Conservation (phyloP, 2,329 filamentous ascomycete species). For the Elsinoe australis region DNA sequence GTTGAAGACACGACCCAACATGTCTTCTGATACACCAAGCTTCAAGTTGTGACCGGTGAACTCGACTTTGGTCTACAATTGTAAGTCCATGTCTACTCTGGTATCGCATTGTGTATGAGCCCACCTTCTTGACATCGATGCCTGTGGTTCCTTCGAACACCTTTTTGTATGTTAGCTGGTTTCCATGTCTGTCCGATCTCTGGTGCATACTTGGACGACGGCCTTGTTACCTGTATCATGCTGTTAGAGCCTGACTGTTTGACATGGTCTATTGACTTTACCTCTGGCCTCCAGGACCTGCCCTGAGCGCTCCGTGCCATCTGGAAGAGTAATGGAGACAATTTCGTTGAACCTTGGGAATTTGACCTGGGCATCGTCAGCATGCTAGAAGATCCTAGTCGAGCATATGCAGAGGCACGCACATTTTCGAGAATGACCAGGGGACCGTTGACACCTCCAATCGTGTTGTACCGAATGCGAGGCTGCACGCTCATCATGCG, state of each 20-base stretch:
- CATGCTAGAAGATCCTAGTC: constrained; percentile 23
- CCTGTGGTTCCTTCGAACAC: constrained; percentile 96
- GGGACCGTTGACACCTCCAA: constrained; percentile 94
- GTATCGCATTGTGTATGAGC: constrained; percentile 3
- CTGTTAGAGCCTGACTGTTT: background rate
- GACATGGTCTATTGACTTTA: constrained; percentile 36
- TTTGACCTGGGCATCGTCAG: constrained; percentile 63
- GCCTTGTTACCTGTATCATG: constrained; percentile 69
- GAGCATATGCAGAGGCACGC: constrained; percentile 32
- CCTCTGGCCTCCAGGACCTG: constrained; percentile 97
- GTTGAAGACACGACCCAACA: constrained; percentile 98
- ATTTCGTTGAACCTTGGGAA: constrained; percentile 97
- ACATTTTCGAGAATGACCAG: constrained; percentile 97
- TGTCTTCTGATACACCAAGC: constrained; percentile 97
- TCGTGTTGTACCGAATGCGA: constrained; percentile 90
- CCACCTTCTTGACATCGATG: constrained; percentile 93
- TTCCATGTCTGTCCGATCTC: background rate
- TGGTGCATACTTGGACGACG: constrained; percentile 70
- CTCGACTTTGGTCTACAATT: constrained; percentile 78
- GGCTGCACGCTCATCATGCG: constrained; percentile 55
- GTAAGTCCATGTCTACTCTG: constrained; percentile 21
- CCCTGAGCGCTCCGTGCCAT: constrained; percentile 87
- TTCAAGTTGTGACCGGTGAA: constrained; percentile 96
- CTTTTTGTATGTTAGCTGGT: constrained; percentile 38
- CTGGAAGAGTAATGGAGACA: constrained; percentile 86